These are phyloP conservation scores for Suillus alpinus DNA, from an alignment of 768 basidiomycete genomes.

Conservation along the genomic window DNA sequence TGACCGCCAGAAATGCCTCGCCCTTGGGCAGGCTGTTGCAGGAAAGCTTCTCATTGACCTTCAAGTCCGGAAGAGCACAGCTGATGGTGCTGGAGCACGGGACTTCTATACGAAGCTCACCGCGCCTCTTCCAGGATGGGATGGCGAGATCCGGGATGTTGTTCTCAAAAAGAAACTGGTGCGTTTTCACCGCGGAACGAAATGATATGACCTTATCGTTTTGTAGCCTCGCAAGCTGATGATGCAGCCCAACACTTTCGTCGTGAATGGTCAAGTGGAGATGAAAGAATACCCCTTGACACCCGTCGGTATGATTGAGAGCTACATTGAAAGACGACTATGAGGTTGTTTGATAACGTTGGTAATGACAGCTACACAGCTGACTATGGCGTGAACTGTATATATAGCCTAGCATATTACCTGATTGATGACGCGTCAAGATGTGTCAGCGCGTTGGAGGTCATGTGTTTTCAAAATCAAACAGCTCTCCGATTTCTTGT, in stretches of 20 bases:
- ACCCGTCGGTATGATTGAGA: constrained; percentile 71
- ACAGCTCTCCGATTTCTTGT: not conserved
- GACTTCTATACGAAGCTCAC: constrained; percentile 80
- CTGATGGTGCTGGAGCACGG: constrained; percentile 78
- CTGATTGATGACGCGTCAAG: not conserved
- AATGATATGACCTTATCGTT: not conserved
- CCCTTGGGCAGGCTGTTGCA: constrained; percentile 60
- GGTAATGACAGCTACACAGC: not conserved
- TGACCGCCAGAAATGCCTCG: constrained; percentile 66
- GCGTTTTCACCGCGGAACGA: constrained; percentile 19
- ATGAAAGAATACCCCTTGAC: constrained; percentile 80
- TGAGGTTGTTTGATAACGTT: constrained; percentile 21
- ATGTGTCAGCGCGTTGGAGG: not conserved
- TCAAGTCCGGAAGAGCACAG: constrained; percentile 83
- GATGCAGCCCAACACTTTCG: constrained; percentile 77
- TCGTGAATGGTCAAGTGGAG: constrained; percentile 64
- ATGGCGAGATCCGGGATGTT: constrained; percentile 70
- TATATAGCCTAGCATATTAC: not conserved
- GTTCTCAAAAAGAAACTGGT: constrained; percentile 81
- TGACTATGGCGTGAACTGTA: not conserved
- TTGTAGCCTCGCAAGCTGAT: constrained; percentile 78
- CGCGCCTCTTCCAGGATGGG: constrained; percentile 67
- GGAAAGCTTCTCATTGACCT: constrained; percentile 77
- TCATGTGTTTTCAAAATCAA: constrained; percentile 20
- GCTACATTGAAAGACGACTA: constrained; percentile 71